Evolutionary conservation across 176 grass and related monocot genomes (phyloP).

Genomic region (Avena eriantha): DNA sequence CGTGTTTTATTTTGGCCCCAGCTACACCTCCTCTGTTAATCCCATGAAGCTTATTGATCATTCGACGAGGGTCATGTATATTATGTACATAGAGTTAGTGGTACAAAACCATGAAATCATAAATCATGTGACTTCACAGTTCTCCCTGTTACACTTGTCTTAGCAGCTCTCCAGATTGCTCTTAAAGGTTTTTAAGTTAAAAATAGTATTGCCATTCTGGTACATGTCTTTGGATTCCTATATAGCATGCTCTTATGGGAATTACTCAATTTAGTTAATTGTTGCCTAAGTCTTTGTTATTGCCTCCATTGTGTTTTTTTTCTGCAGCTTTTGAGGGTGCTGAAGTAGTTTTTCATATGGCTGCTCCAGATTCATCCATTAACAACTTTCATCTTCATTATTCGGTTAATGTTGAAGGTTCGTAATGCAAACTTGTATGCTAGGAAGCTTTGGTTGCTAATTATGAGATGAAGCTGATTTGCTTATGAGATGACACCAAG

Average conservation of each 20-base stretch:
- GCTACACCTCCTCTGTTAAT: not conserved
- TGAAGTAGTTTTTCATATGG: conserved; percentile 98
- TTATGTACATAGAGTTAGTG: not conserved
- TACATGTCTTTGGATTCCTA: not conserved
- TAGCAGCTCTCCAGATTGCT: not conserved
- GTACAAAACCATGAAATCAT: not conserved
- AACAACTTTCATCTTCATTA: conserved; percentile 99
- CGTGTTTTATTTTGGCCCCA: not conserved
- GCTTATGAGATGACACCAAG: conserved; percentile 26
- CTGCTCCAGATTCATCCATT: conserved; percentile 97
- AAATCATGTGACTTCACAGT: conserved; percentile 10
- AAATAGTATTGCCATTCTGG: not conserved
- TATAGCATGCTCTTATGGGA: not conserved
- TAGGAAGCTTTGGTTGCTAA: conserved; percentile 33
- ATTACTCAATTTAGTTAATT: conserved; percentile 26
- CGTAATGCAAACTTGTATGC: conserved; percentile 39
- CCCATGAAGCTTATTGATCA: not conserved
- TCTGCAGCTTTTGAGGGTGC: conserved; percentile 81
- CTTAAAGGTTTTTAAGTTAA: not conserved
- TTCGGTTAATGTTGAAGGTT: conserved; percentile 96
- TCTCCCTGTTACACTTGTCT: not conserved
- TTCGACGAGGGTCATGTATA: not conserved
- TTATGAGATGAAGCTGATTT: not conserved
- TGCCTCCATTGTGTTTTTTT: conserved; percentile 32
- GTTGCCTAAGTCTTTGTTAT: conserved; percentile 15